Conservation (phyloP, 2,329 filamentous ascomycete species). For the Cadophora sp. region DNA sequence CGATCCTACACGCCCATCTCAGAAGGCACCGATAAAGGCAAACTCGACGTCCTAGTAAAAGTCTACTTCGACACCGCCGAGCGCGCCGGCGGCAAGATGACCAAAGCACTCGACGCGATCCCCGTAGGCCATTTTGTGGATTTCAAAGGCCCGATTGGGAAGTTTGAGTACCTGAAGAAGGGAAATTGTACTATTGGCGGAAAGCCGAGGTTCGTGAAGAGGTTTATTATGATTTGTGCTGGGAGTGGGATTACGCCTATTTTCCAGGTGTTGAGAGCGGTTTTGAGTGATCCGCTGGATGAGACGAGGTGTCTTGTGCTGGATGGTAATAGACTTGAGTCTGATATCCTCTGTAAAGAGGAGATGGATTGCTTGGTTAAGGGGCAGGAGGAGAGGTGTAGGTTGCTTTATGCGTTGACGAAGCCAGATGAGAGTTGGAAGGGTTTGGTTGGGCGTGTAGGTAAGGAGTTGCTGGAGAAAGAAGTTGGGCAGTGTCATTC, state of each 20-base stretch:
- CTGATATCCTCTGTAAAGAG: conserved; percentile 81
- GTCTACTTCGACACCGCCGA: conserved; percentile 71
- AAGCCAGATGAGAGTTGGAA: conserved; percentile 69
- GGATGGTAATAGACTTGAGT: conserved; percentile 77
- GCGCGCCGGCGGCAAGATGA: conserved; percentile 78
- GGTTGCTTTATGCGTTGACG: conserved; percentile 73
- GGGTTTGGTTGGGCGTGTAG: conserved; percentile 73
- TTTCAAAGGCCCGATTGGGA: conserved; percentile 87
- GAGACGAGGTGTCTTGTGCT: conserved; percentile 74
- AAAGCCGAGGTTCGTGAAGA: conserved; percentile 61
- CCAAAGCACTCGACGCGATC: conserved; percentile 75
- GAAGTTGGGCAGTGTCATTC: conserved; percentile 55
- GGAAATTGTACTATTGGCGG: conserved; percentile 69
- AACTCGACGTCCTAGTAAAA: conserved; percentile 80
- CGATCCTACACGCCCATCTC: conserved; percentile 88
- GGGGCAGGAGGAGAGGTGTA: conserved; percentile 62
- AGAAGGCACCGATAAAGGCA: conserved; percentile 64
- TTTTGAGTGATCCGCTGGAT: conserved; percentile 70
- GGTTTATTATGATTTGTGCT: conserved; percentile 86
- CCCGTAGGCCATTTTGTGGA: conserved; percentile 77
- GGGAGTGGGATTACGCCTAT: conserved; percentile 94
- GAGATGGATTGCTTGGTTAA: conserved; percentile 72
- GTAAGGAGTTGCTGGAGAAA: conserved; percentile 64
- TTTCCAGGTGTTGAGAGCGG: conserved; percentile 79
- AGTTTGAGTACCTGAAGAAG: conserved; percentile 78